Evolutionary conservation across 1,284 basidiomycete genomes (phyloP), one percentile per base, ranked within the genome.

Genomic region (Naganishia cerealis): DNA sequence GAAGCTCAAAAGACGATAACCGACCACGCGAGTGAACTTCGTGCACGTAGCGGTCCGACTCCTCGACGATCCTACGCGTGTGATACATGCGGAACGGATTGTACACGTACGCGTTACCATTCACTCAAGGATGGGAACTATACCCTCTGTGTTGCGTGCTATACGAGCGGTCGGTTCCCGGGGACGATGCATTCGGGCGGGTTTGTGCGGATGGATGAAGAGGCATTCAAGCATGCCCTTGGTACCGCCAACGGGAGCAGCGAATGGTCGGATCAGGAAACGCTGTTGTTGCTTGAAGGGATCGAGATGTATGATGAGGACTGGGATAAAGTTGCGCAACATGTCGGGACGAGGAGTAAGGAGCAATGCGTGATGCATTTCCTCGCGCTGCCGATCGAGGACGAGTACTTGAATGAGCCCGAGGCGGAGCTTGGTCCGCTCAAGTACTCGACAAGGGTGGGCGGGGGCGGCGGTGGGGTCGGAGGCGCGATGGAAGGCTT

Each of bases 251-350:
- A 82, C 82, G 21, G 84, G 82, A 1, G 80, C 83, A 1, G 75
- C 72, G 2, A 90, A 72, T 99, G 96, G 96, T 86, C 87, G 4
- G 94, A 97, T 78, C 90, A 94, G 77, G 96, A 99, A 81, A 86
- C 90, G 21, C 81, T 99, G 15, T 82, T 92, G 2, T 84, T 99
- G 16, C 85, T 99, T 21, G 95, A 99, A 80, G 96, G 90, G 18
- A 87, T 99, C 61, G 95, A 99, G 81, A 95, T 99, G 92, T 94
- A 89, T 79, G 92, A 97, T 72, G 95, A 98, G 77, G 95, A 98
- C 77, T 99, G 94, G 95, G 88, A 87, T 69, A 86, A 87, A 43
- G 88, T 99, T 68, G 89, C 93, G 71, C 89, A 92, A 73, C 94
- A 99, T 77, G 93, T 99, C 56, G 91, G 89, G 15, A 92, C 92